Evolutionary conservation across 2,329 filamentous ascomycete genomes (phyloP).

Genomic region (Xylariales sp.): DNA sequence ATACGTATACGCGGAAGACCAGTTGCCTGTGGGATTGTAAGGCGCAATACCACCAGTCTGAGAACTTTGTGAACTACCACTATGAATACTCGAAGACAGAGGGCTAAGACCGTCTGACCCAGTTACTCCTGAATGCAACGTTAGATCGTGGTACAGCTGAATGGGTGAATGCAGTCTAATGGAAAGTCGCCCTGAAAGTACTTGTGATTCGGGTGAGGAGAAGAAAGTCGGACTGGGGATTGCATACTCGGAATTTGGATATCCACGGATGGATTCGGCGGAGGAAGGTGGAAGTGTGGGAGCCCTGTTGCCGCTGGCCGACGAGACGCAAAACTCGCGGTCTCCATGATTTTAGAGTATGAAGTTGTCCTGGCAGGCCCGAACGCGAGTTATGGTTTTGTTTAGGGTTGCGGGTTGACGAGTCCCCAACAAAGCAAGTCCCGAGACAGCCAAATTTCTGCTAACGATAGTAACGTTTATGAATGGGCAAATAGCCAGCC

Average conservation of each 20-base stretch:
- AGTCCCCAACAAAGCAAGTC: no score
- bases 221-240: slow-evolving; percentile 5
- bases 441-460: no score
- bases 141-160: no score
- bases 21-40: slow-evolving; percentile 55
- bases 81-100: slow-evolving; percentile 57
- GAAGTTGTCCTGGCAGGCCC: no score
- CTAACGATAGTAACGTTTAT: no score
- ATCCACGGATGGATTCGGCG: slow-evolving; percentile 28
- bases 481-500: no score
- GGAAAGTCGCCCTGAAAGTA: no score
- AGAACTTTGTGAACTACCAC: slow-evolving; percentile 53
- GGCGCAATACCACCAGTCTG: slow-evolving; percentile 45
- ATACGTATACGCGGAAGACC: slow-evolving; percentile 53
- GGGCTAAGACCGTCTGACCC: slow-evolving; percentile 56
- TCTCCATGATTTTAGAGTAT: slow-evolving; percentile 22
- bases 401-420: background rate
- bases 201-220: no score
- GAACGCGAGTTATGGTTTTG: no score
- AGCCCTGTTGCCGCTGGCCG: slow-evolving; percentile 65
- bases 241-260: slow-evolving; percentile 30
- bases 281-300: slow-evolving; percentile 37
- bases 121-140: slow-evolving; percentile 41
- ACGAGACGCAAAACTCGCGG: slow-evolving; percentile 60
- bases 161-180: no score